Conservation (phyloP, 768 basidiomycete genomes). For the Strobilomyces echinocephalus region DNA sequence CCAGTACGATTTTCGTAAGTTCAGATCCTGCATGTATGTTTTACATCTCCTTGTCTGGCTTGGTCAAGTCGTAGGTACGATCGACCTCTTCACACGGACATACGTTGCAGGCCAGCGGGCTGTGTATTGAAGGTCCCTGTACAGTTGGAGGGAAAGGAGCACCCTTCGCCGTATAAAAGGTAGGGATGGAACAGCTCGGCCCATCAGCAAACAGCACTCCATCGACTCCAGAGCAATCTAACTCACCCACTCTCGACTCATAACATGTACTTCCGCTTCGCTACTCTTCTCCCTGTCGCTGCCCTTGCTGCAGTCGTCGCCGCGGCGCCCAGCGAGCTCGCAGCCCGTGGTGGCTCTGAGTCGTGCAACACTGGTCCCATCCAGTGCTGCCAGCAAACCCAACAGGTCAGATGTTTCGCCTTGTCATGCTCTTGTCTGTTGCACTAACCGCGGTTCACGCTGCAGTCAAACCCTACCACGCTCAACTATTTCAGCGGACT, state of each 20-base stretch:
- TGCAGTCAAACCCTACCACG: neutral
- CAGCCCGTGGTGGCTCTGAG: too few relatives aligned
- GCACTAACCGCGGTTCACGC: neutral
- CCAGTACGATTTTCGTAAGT: too few relatives aligned
- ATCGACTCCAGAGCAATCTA: neutral
- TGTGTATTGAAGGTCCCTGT: neutral
- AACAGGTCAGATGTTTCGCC: neutral
- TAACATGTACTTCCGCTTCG: slow-evolving; percentile 7
- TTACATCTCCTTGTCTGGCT: too few relatives aligned
- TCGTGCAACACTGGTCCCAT: neutral
- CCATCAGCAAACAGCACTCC: neutral
- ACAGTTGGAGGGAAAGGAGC: too few relatives aligned
- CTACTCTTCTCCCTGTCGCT: slow-evolving; percentile 8
- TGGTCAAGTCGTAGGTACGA: too few relatives aligned
- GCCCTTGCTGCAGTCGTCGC: slow-evolving; percentile 1
- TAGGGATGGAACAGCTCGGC: neutral
- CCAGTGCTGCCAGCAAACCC: slow-evolving; percentile 8
- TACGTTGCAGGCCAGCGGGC: neutral
- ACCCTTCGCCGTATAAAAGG: slow-evolving; percentile 7
- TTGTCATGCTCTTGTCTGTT: too few relatives aligned
- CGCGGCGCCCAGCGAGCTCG: too few relatives aligned
- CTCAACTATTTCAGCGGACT: neutral
- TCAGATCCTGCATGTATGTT: too few relatives aligned
- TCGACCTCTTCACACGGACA: neutral
- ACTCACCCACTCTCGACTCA: neutral